Evolutionary conservation across 805 yeast species (phyloP), one percentile per base, ranked within the genome.

Genomic region (Lipomyces lipofer): DNA sequence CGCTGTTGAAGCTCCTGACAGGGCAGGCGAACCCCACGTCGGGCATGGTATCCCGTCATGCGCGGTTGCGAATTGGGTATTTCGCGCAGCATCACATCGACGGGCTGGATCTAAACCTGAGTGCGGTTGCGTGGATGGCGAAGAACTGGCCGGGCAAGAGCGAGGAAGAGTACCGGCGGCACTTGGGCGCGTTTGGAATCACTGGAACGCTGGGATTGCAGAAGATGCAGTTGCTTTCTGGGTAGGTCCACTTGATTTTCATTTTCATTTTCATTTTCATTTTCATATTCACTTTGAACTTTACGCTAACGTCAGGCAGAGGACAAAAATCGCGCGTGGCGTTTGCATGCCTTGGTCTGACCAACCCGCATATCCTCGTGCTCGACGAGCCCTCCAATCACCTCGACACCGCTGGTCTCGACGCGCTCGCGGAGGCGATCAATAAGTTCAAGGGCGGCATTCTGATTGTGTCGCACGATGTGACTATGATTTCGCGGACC

Each of bases 271-370:
- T n/a, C n/a, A n/a, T 7, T 8, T n/a, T 33, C 12, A 8, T 6
- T 33, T 7, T 7, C 5, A 19, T 33, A 7, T 8, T 7, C 5
- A 19, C 15, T 33, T n/a, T 33, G 38, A 7, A 12, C 15, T 8
- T n/a, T 13, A 6, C 7, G 33, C 45, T 42, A 25, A 42, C 45
- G 28, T 24, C 5, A 42, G 22, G 15, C 45, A 42, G 51, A 73
- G 99, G 99, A 77, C 99, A 94, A 69, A 94, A 94, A 71, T 90
- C 97, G 25, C 83, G 99, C 74, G 99, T 94, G 49, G 98, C 98
- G 0, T 94, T 94, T 74, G 98, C 99, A 7, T 92, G 97, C 13
- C 77, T 94, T 61, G 89, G 97, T 73, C 77, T 94, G 66, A 80
- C 80, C 58, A 85, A 86, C 59, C 99, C 99, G 17, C 99, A 94